phyloP scores from a whole-genome alignment of 2,329 filamentous ascomycete genomes.

The Aspergillus sp. region DNA sequence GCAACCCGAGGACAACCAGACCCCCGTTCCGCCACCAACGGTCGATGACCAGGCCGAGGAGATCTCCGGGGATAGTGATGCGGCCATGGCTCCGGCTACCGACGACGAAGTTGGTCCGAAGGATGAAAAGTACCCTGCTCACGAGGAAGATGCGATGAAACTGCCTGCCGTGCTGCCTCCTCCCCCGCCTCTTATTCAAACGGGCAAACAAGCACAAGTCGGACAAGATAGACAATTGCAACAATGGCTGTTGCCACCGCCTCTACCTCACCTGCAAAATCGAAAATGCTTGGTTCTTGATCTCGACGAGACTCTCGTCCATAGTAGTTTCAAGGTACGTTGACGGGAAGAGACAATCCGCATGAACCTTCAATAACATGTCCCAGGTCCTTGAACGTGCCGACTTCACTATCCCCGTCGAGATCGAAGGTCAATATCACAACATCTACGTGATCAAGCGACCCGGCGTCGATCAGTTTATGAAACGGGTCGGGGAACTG shows the following conservation, averaged over 20 bases:
- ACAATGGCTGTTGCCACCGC: slow-evolving; percentile 77
- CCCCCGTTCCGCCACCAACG: slow-evolving; percentile 1
- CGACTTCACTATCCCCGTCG: slow-evolving; percentile 97
- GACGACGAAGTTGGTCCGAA: slow-evolving; percentile 43
- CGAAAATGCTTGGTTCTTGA: slow-evolving; percentile 95
- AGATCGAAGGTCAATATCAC: slow-evolving; percentile 98
- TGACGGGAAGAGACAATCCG: neutral
- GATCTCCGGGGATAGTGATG: slow-evolving; percentile 48
- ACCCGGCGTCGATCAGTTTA: slow-evolving; percentile 97
- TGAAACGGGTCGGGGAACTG: slow-evolving; percentile 96
- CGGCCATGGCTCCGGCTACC: slow-evolving; percentile 65
- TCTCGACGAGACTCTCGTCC: slow-evolving; percentile 92
- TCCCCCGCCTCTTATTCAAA: slow-evolving; percentile 53
- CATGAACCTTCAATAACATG: slow-evolving; percentile 4
- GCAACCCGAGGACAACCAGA: slow-evolving; percentile 19
- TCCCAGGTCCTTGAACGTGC: slow-evolving; percentile 89
- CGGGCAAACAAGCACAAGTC: slow-evolving; percentile 35
- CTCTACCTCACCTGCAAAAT: slow-evolving; percentile 75
- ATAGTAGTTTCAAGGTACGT: slow-evolving; percentile 95
- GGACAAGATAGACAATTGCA: slow-evolving; percentile 49
- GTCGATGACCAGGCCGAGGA: slow-evolving; percentile 21
- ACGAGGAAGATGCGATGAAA: slow-evolving; percentile 42
- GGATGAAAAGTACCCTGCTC: slow-evolving; percentile 47
- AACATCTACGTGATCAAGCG: slow-evolving; percentile 99
- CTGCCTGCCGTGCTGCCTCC: slow-evolving; percentile 54